Evolutionary conservation across 1,139 yeast species (phyloP).

Genomic region (Pichia terricola): DNA sequence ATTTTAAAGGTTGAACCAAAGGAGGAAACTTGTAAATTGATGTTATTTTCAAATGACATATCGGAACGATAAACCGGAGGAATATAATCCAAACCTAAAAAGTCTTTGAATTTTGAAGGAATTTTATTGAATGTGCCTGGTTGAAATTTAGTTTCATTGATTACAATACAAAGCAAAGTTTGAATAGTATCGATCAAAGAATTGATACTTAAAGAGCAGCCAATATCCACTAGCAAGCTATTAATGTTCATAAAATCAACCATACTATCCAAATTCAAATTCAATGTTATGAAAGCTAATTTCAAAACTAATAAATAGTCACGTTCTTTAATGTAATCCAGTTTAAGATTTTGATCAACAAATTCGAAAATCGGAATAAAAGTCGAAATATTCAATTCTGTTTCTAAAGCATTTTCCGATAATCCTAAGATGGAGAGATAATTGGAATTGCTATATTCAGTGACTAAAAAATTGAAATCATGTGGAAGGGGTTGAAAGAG

Average conservation of each 20-base stretch:
- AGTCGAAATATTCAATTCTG: slow-evolving; percentile 5
- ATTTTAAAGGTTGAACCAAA: slow-evolving; percentile 15
- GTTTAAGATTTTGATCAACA: slow-evolving; percentile 28
- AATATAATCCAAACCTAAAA: slow-evolving; percentile 21
- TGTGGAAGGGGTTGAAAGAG: slow-evolving; percentile 1
- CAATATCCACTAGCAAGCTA: slow-evolving; percentile 18
- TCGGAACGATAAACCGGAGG: slow-evolving; percentile 31
- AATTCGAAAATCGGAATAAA: slow-evolving; percentile 26
- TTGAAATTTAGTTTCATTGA: slow-evolving; percentile 17
- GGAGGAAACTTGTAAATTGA: slow-evolving; percentile 6
- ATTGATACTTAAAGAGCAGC: slow-evolving; percentile 21
- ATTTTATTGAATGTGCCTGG: slow-evolving; percentile 5
- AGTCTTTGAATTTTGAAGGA: slow-evolving; percentile 9
- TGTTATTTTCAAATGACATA: slow-evolving; percentile 25
- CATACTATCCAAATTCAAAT: slow-evolving; percentile 11
- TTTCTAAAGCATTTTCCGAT: neutral
- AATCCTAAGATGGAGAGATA: slow-evolving; percentile 9
- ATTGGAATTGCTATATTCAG: slow-evolving; percentile 6
- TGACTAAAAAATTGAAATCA: slow-evolving; percentile 1
- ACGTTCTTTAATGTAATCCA: slow-evolving; percentile 24
- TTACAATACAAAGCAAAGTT: slow-evolving; percentile 15
- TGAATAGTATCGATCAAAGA: slow-evolving; percentile 21
- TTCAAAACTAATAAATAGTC: slow-evolving; percentile 24
- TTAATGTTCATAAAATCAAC: slow-evolving; percentile 16
- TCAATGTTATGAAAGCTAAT: slow-evolving; percentile 18